Base-by-base conservation (phyloP, 306 rosid species). In the Gynostemma pentaphyllum region DNA sequence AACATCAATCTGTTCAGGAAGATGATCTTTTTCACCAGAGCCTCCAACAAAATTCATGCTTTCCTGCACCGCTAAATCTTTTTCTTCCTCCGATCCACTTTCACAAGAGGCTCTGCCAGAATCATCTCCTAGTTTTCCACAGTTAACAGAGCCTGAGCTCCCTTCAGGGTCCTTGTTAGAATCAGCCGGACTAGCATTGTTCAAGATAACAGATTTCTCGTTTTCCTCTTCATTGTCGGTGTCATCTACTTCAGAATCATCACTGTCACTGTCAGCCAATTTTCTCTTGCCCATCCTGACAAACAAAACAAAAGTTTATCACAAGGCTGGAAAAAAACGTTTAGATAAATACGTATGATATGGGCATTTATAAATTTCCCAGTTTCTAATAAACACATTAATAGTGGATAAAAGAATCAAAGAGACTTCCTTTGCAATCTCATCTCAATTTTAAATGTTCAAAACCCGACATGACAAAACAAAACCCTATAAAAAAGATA, bases 271-370 rank as follows among this genome's bases (percentile, higher is more conserved):
- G 75, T 70, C 89, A 66, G 79, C 83, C 72, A 83, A 2, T 70
- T 70, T 75, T 52, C 81, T 83, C 86, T 87, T 88, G 42, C 96
- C 96, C 96, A 81, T 84, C 99, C 99, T 94, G 70, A 55, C 41
- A 69, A 75, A 41, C 15, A 61, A 61, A 61, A 2, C 3, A 3
- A 40, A 40, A 12, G 15, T 23, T 13, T 60, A 5, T 19, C 65
- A 21, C 34, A 59, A 60, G 7, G 21, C 48, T 6, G 39, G 39
- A 60, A 60, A 47, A 21, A 59, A 59, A 59, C 22, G 30, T 27
- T 22, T 7, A n/a, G 59, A 24, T 52, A n/a, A 45, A 45, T 45
- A 15, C 5, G 26, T 12, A 26, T 9, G 57, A 4, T 12, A 51
- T 51, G 8, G 13, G 5, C 26, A 24, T 15, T 23, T 51, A 23